Evolutionary conservation across 192 early-diverging fungal species (phyloP), one percentile per base, ranked within the genome.

Genomic region (Coemansia sp.): DNA sequence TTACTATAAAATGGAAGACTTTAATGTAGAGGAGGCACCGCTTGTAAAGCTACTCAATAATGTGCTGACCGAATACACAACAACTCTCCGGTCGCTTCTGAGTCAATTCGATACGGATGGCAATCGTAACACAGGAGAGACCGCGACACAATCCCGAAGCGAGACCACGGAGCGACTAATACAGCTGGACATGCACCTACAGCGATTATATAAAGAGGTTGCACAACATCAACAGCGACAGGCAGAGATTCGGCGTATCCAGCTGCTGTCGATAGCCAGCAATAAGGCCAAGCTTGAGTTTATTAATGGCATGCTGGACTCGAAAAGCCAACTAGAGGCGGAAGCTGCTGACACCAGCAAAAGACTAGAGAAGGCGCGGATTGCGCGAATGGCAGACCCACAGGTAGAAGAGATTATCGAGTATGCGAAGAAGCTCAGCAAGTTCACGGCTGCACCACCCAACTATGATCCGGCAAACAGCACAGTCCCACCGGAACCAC

Each of bases 391-490:
- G 12, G 57, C 63, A 2, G 25, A 52, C 30, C 73, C 73, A 22
- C 28, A 41, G 19, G 69, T 75, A 0, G 24, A 38, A 0, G 82
- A 83, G 57, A 66, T 83, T n/a, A 69, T 83, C 27, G 73, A 73
- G 56, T 81, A 81, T 41, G 78, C 82, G n/a, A 78, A 64, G 44
- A 75, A 73, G 55, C 62, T 83, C 41, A 80, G 82, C 66, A 72
- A 64, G 58, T 83, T 63, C 44, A 81, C 82, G 7, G 62, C 61
- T 18, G 82, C 82, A 7, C 82, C 82, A 51, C 82, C 82, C 9
- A 83, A 83, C 60, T 83, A 73, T 38, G 69, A 81, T 18, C 77
- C 82, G 0, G 72, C 60, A 19, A 68, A 41, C 48, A 55, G 27
- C 25, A 52, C 49, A 3, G 54, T 74, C 24, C 78, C 74, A 4